phyloP scores from a whole-genome alignment of 257 asterid species.

The Cynanchum wilfordii region DNA sequence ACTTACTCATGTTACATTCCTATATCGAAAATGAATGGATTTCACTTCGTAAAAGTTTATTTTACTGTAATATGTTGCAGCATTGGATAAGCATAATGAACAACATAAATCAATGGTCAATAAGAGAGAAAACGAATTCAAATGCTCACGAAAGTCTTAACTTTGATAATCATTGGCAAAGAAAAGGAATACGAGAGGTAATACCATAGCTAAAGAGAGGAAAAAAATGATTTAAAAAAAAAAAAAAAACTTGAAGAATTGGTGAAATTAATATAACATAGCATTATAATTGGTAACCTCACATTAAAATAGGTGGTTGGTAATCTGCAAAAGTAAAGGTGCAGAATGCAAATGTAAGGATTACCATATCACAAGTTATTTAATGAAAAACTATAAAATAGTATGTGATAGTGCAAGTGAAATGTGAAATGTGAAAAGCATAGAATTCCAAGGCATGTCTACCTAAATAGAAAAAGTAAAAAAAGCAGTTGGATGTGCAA shows the following conservation, averaged over 20 bases:
- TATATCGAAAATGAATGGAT: neutral
- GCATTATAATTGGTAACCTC: neutral
- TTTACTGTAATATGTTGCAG: neutral
- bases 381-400: no score
- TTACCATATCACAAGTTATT: no score
- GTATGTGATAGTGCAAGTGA: neutral
- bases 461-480: neutral
- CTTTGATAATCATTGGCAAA: neutral
- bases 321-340: neutral
- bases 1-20: neutral
- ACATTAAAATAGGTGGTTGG: neutral
- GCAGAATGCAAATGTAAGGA: no score
- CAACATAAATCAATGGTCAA: neutral
- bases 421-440: neutral
- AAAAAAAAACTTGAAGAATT: neutral
- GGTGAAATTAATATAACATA: neutral
- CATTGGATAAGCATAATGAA: neutral
- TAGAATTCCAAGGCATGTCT: neutral
- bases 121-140: neutral
- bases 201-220: neutral
- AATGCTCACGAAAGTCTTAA: neutral
- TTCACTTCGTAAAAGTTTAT: neutral
- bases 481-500: neutral
- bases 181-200: neutral
- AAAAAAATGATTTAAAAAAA: no score